Evolutionary conservation across 2,329 filamentous ascomycete species (phyloP), one percentile per base, ranked within the genome.

Genomic region (Macrophomina pseudophaseolina): DNA sequence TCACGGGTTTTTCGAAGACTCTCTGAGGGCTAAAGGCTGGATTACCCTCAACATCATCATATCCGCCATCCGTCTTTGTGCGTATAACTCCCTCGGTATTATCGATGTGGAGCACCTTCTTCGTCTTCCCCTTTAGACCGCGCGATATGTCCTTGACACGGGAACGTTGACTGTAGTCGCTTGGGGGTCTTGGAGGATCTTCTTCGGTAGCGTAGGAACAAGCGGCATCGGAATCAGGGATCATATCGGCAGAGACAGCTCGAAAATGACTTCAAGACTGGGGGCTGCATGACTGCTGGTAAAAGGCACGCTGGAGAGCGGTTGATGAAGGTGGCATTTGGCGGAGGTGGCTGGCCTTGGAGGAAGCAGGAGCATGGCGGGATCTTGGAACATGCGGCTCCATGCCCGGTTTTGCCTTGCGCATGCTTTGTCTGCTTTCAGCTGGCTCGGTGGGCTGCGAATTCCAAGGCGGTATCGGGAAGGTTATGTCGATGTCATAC

Each of bases 21-120:
- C 3, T 69, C 66, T 65, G 51, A 14, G 76, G 74, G 64, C 77
- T 76, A 69, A 80, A 79, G 8, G 76, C 78, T 9, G 78, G 72
- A 65, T 79, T 69, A n/a, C 67, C 46, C 16, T 66, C 60, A 14
- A 74, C 49, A 38, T 66, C 58, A n/a, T 49, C 44, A 23, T 32
- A 62, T 5, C n/a, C 30, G 8, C 32, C 44, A n/a, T 28, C 38
- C 16, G 56, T 23, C 11, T 49, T 51, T n/a, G 52, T 46, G 38
- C 66, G 51, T 14, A 62, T 28, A 35, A 67, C 51, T 5, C 42
- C 64, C 30, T 58, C 30, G 7, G 64, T 66, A 28, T 66, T 40
- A 23, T 68, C 64, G 11, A 69, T 64, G n/a, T 63, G 44, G 8
- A 69, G 59, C 7, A 53, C 38, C 30, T 62, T 56, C 42, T 62